Base-by-base conservation (phyloP, 2,329 filamentous ascomycete genomes). In the Emericellopsis cladophorae region DNA sequence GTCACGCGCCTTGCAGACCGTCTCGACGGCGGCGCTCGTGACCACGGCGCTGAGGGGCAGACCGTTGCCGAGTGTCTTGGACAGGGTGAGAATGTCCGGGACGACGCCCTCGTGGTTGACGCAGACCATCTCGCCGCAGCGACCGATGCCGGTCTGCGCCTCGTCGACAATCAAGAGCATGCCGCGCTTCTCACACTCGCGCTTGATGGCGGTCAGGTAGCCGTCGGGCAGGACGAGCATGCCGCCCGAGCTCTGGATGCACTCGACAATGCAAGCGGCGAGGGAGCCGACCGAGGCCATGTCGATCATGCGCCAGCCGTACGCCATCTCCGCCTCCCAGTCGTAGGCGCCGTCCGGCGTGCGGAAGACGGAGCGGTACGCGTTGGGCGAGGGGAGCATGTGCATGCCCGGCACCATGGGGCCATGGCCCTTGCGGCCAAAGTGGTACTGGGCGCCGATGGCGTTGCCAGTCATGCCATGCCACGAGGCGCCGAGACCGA, bases 91-190 rank as follows among this genome's bases (percentile, higher is more conserved):
- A 31, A 82, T 77, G 48, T 83, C 63, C 7, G 74, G 65, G n/a
- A 74, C 59, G 15, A 73, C 60, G 4, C 55, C 67, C 33, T 75
- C 70, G 38, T 75, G 61, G 39, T 73, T 56, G 46, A 79, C 69
- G 3, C 74, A 76, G 48, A 80, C 74, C 59, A 81, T 70, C 14
- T 74, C 60, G 0, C 74, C 74, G 15, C 65, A 69, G 7, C 74
- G 61, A 0, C 74, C 74, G 2, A 79, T 60, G 1, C 70, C 74
- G 0, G 74, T 79, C 53, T 79, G 74, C 0, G 75, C 75, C 50
- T 79, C 76, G 45, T 79, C 74, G 15, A 79, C 60, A 34, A 79
- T 78, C 7, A 79, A 53, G 2, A 80, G 65, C 72, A 79, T 79
- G 8, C 64, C 69, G 4, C 75, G 58, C 21, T 61, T 61, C 49